Evolutionary conservation across 2,329 filamentous ascomycete species (phyloP).

Genomic region (Ascochyta viciae-villosae): DNA sequence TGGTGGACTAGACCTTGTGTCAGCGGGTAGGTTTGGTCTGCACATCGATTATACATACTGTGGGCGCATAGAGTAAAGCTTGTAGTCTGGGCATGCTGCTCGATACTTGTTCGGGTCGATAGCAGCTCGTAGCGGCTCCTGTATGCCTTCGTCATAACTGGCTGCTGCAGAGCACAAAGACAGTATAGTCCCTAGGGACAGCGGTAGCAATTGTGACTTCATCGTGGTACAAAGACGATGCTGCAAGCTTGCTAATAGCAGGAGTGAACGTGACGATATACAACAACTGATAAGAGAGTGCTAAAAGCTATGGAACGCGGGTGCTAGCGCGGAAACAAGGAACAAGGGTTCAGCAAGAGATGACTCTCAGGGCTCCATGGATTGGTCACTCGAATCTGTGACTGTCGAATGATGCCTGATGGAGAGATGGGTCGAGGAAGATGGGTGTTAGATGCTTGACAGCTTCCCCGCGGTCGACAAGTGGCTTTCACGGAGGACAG

Average conservation of each 20-base stretch:
- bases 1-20: conserved; percentile 66
- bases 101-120: conserved; percentile 47
- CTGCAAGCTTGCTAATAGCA: background rate
- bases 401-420: background rate
- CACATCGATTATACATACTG: conserved; percentile 58
- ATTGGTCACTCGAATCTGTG: background rate
- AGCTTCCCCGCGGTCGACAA: conserved; percentile 18
- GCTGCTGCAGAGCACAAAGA: conserved; percentile 17
- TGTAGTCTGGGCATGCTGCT: conserved; percentile 71
- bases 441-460: background rate
- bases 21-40: background rate
- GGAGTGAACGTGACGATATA: background rate
- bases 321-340: background rate
- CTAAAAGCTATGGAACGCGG: conserved; percentile 2
- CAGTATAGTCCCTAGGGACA: conserved; percentile 23
- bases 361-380: background rate
- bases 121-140: conserved; percentile 38
- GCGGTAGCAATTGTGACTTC: conserved; percentile 19
- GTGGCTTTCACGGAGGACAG: conserved; percentile 25
- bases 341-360: background rate
- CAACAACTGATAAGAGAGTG: background rate
- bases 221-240: conserved; percentile 7
- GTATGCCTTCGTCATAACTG: conserved; percentile 22
- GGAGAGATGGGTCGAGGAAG: background rate
- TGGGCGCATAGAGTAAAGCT: conserved; percentile 62